Evolutionary conservation across 257 asterid genomes (phyloP), one percentile per base, ranked within the genome.

Genomic region (Solanum sitiens): DNA sequence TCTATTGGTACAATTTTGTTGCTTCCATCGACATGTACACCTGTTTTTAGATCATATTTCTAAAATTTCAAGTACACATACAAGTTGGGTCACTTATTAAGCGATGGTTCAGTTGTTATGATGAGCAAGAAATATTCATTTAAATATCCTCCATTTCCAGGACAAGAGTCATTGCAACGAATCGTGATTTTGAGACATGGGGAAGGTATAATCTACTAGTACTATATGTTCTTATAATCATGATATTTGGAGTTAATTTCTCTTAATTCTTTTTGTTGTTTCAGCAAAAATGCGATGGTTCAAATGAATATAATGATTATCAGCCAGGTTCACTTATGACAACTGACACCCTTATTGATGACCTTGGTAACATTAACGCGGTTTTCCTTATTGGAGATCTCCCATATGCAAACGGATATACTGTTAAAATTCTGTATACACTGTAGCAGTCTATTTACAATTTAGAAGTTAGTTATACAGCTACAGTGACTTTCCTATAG

Each of bases 111-210:
- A 27, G 88, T 90, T 77, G 82, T 94, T 86, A 94, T 95, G 39
- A 35, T 35, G 99, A 93, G 99, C 93, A 95, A 93, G 91, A 86
- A 11, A 27, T 94, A 93, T 88, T 90, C 95, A 1, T 96, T 94
- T 87, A 91, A 82, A 76, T 93, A 98, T 21, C 93, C 98, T n/a
- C 99, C 98, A 25, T 96, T 88, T 88, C 98, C 95, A 2, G 98
- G 99, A 65, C 96, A 96, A 89, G 94, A 94, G 83, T 96, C 99
- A 2, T 82, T 95, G 90, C 98, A 96, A 89, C 95, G 94, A 21
- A 94, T 95, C 14, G 53, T 96, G 86, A 92, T 95, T 96, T 86
- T 98, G 98, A 67, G 99, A 96, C 91, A 94, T 95, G 96, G 99
- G 99, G 56, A 96, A 96, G 99, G 99, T 47, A 47, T 50, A 15